Percentiles rank a stretch among this genome's conserved stretches.
phyloP scores from a whole-genome alignment of 2,329 filamentous ascomycete genomes.

The Hypocrella siamensis region DNA sequence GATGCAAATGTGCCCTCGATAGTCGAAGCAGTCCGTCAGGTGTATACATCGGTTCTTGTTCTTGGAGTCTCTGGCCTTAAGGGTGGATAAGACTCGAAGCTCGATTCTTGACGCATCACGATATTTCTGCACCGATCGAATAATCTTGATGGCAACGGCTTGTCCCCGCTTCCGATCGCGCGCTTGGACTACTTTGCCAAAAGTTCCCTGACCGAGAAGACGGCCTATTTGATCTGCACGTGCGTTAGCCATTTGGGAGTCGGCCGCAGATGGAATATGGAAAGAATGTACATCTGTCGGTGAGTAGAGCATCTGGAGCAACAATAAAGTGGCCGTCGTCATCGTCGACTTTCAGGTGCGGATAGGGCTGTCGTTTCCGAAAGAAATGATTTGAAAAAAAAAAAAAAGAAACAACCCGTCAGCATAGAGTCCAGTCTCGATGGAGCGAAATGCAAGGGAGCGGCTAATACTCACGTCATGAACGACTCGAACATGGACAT shows the following conservation, averaged over 20 bases:
- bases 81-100: conserved; percentile 76
- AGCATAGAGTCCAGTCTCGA: no score
- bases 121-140: conserved; percentile 95
- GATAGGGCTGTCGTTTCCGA: conserved; percentile 17
- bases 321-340: conserved; percentile 97
- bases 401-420: no score
- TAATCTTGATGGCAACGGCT: conserved; percentile 88
- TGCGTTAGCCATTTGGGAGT: not conserved
- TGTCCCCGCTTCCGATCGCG: conserved; percentile 65
- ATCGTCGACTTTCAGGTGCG: conserved; percentile 70
- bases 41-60: conserved; percentile 97
- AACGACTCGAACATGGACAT: conserved; percentile 50
- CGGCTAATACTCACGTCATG: conserved; percentile 38
- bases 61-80: conserved; percentile 78
- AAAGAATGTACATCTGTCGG: conserved; percentile 63
- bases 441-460: not conserved
- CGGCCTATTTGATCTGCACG: conserved; percentile 67
- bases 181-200: conserved; percentile 94
- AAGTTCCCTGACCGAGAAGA: conserved; percentile 88
- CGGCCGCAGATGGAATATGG: not conserved
- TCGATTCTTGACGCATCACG: conserved; percentile 92
- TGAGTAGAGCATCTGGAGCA: conserved; percentile 69
- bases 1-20: conserved; percentile 87
- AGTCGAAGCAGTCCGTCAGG: conserved; percentile 92
- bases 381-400: not conserved